Base-by-base conservation (phyloP, 768 basidiomycete genomes). In the Hericium rajendrae region DNA sequence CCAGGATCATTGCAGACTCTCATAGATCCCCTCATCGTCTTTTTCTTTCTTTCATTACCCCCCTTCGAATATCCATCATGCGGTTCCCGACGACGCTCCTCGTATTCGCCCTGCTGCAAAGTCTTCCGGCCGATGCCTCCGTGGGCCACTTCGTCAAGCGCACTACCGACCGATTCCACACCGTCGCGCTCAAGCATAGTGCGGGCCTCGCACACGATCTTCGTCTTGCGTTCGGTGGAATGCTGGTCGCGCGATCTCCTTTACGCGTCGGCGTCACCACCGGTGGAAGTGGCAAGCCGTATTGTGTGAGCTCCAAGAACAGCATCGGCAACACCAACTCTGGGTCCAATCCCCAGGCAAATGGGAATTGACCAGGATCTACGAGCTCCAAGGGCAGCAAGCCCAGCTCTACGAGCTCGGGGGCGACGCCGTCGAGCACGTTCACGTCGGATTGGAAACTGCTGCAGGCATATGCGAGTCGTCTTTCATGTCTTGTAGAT, bases 161-260 rank as follows among this genome's bases (percentile, higher is more conserved):
- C 63, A 72, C 75, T 54, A 63, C 81, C 18, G 71, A 74, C 51
- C 74, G 70, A 37, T 74, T 78, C 37, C 86, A 85, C 65, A 73
- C 72, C 28, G 72, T 74, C 57, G 85, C 86, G 32, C 67, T 78
- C 48, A 77, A 74, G 56, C 80, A 79, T 57, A 88, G 85, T 43
- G 77, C 78, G 50, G 77, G 70, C 55, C 73, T 91, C 28, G 85
- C 86, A 16, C 77, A 76, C 56, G 88, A 91, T 68, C 74, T 91
- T 56, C 84, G 86, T 28, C 65, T 83, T 38, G 84, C 84, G 12
- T 82, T 90, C 64, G 71, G 76, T 20, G 74, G 77, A 22, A 70
- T 85, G 24, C 72, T 84, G 11, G 70, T 76, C 32, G 67, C 57
- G 12, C 57, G 59, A 40, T 56, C 60, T 12, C 13, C 39, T 20